phyloP scores from a whole-genome alignment of 2,329 filamentous ascomycete species.

The Scytalidium sp. region DNA sequence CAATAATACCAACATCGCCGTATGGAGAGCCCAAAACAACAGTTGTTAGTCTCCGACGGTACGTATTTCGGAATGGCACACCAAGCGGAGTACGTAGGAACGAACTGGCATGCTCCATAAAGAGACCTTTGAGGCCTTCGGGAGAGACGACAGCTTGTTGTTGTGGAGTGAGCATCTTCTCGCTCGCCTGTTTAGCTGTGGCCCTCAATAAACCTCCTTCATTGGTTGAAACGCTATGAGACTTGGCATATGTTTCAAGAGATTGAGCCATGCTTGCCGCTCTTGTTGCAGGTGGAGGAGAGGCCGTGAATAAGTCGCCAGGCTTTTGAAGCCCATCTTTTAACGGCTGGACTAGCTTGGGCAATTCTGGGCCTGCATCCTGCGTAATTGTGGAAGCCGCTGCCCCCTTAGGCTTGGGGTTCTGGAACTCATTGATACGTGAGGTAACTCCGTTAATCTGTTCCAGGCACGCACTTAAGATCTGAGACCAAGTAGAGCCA shows the following conservation, averaged over 20 bases:
- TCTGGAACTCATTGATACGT: constrained; percentile 61
- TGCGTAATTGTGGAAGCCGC: constrained; percentile 17
- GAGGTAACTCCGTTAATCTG: constrained; percentile 64
- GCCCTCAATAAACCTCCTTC: constrained; percentile 33
- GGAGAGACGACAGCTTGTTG: constrained; percentile 52
- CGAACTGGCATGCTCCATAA: constrained; percentile 44
- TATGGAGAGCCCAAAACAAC: constrained; percentile 73
- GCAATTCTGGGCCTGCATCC: constrained; percentile 14
- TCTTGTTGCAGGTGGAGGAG: constrained; percentile 13
- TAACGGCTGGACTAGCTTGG: constrained; percentile 21
- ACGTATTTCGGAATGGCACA: constrained; percentile 66
- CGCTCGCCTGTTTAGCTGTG: constrained; percentile 35
- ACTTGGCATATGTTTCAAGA: constrained; percentile 23
- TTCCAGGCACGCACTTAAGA: constrained; percentile 66
- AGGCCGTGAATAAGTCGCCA: constrained; percentile 23
- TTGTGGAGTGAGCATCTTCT: constrained; percentile 33
- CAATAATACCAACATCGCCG: constrained; percentile 64
- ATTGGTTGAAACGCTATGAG: constrained; percentile 22
- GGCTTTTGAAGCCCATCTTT: constrained; percentile 18
- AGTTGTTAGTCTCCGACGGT: constrained; percentile 60
- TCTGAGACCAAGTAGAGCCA: constrained; percentile 78
- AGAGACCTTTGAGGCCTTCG: constrained; percentile 45
- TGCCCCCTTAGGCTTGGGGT: constrained; percentile 19
- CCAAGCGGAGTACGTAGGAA: constrained; percentile 55
- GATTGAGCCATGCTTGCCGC: constrained; percentile 13